Base-by-base conservation (phyloP, 257 asterid genomes). In the Marsdenia floribunda region DNA sequence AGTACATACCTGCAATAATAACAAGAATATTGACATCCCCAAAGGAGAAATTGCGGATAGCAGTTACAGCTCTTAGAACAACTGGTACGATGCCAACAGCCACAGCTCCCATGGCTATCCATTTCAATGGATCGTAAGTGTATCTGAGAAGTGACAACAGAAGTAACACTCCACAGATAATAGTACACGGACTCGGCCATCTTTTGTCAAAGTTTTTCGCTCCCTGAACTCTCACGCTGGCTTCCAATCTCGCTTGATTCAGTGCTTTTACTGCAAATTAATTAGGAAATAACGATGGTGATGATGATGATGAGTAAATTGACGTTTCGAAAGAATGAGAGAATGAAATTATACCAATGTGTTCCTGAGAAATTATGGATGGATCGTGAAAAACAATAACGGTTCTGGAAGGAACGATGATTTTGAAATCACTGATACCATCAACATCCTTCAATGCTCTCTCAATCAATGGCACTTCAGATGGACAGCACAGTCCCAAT, bases 171-270 rank as follows among this genome's bases (percentile, higher is more conserved):
- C 97, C 98, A 60, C 96, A 55, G 3, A 74, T 85, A 60, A 93
- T 42, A 21, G 94, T 85, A 52, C 80, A 93, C 6, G 91, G 93
- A 63, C 87, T 91, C 4, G 98, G 97, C 94, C 93, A 91, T 80
- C 80, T 91, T 77, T 85, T 86, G 77, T 82, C 68, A 72, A 72
- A 83, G 60, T 60, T 83, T 18, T 72, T 77, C 53, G 26, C 69
- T 15, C 96, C 97, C 0, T 81, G 38, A 10, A 76, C 85, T 71
- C 87, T 81, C 0, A 91, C 38, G 26, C 85, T 88, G 2, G 98
- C 97, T 73, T 93, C 98, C 68, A 93, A 35, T 38, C 94, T 85
- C 53, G 94, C 96, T 71, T 83, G 81, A 75, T 93, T 93, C 54
- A 93, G 79, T 22, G 93, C 96, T 79, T 87, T 90, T 47, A 84